Conservation (phyloP, 2,329 filamentous ascomycete species). For the Lecanicillium sp. region DNA sequence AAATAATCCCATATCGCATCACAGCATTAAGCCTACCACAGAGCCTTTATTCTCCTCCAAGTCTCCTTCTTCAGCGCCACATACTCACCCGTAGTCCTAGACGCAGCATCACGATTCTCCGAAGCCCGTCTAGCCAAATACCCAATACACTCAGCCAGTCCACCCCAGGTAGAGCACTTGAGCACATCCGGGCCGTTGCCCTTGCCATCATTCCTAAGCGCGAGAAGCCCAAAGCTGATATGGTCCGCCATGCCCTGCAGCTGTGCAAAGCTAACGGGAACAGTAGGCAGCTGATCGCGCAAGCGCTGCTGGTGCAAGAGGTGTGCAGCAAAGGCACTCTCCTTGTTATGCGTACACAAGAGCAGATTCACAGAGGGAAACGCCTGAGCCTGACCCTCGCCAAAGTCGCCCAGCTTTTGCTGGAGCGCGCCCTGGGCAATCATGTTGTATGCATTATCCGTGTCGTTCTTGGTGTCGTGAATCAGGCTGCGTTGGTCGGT, state of each 20-base stretch:
- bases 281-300: slow-evolving; percentile 19
- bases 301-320: slow-evolving; percentile 32
- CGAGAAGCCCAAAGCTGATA: slow-evolving; percentile 40
- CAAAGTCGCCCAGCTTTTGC: slow-evolving; percentile 17
- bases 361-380: slow-evolving; percentile 40
- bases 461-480: slow-evolving; percentile 43
- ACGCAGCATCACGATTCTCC: slow-evolving; percentile 20
- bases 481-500: slow-evolving; percentile 41
- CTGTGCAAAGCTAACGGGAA: slow-evolving; percentile 39
- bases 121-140: slow-evolving; percentile 18
- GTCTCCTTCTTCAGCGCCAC: slow-evolving; percentile 11
- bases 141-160: slow-evolving; percentile 17
- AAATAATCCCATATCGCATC: too few species aligned
- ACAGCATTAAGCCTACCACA: too few species aligned
- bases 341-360: slow-evolving; percentile 44
- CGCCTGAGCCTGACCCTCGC: slow-evolving; percentile 7
- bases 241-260: slow-evolving; percentile 52
- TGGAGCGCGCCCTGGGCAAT: slow-evolving; percentile 37
- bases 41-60: slow-evolving; percentile 20
- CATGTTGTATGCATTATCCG: slow-evolving; percentile 42
- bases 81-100: slow-evolving; percentile 12
- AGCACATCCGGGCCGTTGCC: slow-evolving; percentile 11
- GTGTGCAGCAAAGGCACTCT: slow-evolving; percentile 31
- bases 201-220: slow-evolving; percentile 16
- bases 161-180: slow-evolving; percentile 22